Conservation (phyloP, 2,329 filamentous ascomycete species). For the Lachnellula occidentalis region DNA sequence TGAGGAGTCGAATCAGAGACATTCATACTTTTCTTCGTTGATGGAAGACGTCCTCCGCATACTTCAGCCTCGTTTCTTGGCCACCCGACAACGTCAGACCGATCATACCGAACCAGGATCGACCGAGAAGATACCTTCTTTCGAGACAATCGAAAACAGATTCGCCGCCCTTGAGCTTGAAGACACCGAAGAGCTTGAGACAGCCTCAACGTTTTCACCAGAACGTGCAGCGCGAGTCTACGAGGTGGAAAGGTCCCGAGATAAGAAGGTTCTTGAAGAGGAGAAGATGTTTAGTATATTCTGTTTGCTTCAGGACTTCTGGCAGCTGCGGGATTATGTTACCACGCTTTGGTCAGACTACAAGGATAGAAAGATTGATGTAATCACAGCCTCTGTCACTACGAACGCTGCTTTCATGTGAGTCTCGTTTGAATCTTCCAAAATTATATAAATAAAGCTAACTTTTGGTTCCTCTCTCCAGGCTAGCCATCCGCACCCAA, state of each 20-base stretch:
- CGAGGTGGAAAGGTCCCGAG: not conserved
- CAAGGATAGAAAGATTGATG: slow-evolving; percentile 1
- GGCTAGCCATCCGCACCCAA: not conserved
- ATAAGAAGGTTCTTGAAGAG: not conserved
- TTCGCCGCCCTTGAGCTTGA: slow-evolving; percentile 13
- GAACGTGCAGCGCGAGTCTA: not conserved
- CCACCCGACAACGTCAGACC: not conserved
- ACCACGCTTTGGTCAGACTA: slow-evolving; percentile 3
- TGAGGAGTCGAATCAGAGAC: slow-evolving; percentile 2
- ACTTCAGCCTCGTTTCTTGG: slow-evolving; percentile 12
- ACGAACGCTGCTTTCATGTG: slow-evolving; percentile 11
- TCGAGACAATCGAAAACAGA: slow-evolving; percentile 9
- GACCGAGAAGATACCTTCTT: not conserved
- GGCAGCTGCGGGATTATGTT: slow-evolving; percentile 2
- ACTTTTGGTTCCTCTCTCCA: not conserved
- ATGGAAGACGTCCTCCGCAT: slow-evolving; percentile 11
- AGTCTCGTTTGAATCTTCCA: not conserved
- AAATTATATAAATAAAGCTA: not conserved
- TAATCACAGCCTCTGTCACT: slow-evolving; percentile 7
- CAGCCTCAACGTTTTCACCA: not conserved
- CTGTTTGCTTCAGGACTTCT: slow-evolving; percentile 11
- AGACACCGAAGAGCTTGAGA: not conserved
- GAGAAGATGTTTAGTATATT: slow-evolving; percentile 9
- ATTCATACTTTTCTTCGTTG: slow-evolving; percentile 10
- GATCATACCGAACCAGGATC: not conserved